Base-by-base conservation (phyloP, 345 rosid species). In the Pistacia integerrima region DNA sequence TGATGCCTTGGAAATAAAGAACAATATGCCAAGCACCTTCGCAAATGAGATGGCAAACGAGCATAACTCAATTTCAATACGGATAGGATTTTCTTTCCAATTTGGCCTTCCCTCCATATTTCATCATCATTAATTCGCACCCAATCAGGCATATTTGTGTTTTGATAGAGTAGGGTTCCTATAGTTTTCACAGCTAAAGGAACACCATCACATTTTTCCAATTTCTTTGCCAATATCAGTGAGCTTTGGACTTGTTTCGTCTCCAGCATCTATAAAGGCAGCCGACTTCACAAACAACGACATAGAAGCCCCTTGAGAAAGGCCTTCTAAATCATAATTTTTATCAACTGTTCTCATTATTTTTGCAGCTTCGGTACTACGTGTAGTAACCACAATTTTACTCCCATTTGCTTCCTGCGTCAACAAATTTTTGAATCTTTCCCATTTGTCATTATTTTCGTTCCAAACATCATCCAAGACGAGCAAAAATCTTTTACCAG, bases 141-240 rank as follows among this genome's bases (percentile, higher is more conserved):
- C 56, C 17, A 52, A 11, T 52, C 18, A 2, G 13, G 56, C 3
- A 3, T 4, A 12, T 1, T 16, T 36, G 0, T 74, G 72, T 5
- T 79, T 69, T 2, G 79, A 82, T 10, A 76, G 73, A 2, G 72
- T 62, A 66, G 8, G 1, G 59, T 58, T 25, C 60, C 73, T n/a
- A 69, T 48, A 12, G 56, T 52, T 52, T 52, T 52, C 13, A 52
- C 14, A 13, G 14, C 56, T 16, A 52, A 52, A 52, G 56, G 56
- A 52, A 52, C 56, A 52, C 56, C 56, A 52, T n/a, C 56, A 52
- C 2, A 6, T 52, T 52, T 52, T 3, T 13, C 13, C 16, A 13
- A 52, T 52, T 52, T 13, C 56, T 13, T 52, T 11, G 3, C 56
- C 56, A 52, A 52, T 12, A 6, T 13, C 16, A 11, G 4, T 52